Evolutionary conservation across 495 filamentous ascomycete species (phyloP).

Genomic region (Talaromyces liani): DNA sequence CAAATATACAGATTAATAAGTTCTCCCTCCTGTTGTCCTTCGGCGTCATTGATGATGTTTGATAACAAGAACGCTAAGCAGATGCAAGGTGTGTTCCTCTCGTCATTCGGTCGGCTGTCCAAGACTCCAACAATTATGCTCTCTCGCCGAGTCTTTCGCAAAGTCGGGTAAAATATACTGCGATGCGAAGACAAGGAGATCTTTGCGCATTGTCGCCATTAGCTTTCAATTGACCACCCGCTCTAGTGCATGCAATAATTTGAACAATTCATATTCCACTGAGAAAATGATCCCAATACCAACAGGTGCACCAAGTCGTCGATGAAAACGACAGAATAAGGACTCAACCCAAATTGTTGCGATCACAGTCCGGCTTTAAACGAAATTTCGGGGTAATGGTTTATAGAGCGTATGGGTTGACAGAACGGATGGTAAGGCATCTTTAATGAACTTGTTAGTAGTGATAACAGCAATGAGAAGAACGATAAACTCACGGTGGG

Average conservation of each 20-base stretch:
- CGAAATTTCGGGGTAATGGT: not conserved
- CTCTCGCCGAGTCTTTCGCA: not conserved
- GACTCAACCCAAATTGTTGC: not conserved
- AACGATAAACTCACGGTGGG: conserved; percentile 71
- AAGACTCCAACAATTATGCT: not conserved
- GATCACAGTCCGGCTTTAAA: not conserved
- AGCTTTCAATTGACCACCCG: not conserved
- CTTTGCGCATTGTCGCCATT: not conserved
- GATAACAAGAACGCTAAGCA: not conserved
- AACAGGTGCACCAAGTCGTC: not conserved
- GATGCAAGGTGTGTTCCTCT: not conserved
- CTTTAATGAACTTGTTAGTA: conserved; percentile 45
- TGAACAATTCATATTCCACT: not conserved
- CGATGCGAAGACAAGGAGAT: not conserved
- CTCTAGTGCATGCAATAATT: not conserved
- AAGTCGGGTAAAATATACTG: not conserved
- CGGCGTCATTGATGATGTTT: not conserved
- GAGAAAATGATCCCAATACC: not conserved
- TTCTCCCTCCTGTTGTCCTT: not conserved
- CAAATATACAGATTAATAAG: not conserved
- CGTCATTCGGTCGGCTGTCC: not conserved
- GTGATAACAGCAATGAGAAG: not conserved
- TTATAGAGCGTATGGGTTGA: conserved; percentile 92
- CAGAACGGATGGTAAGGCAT: conserved; percentile 92
- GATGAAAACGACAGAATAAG: not conserved